Conservation (phyloP, 495 filamentous ascomycete species). For the Cercophora newfieldiana region DNA sequence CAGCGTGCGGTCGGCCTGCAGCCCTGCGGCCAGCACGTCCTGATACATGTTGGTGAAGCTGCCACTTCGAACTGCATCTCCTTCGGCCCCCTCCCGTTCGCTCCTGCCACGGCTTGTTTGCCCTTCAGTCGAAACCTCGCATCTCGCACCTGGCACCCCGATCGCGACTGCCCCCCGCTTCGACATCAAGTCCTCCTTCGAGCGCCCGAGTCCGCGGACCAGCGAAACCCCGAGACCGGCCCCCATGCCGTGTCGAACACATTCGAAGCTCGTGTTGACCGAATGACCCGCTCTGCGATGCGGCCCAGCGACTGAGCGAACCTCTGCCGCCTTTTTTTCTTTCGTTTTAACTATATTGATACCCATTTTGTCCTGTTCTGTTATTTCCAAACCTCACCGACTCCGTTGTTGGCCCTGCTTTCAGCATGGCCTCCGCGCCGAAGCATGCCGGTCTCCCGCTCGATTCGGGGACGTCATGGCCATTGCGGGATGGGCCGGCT, state of each 20-base stretch:
- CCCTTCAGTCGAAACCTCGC: no score
- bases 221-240: slow-evolving; percentile 4
- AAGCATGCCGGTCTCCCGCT: slow-evolving; percentile 21
- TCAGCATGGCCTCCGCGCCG: slow-evolving; percentile 23
- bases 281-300: slow-evolving; percentile 27
- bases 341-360: slow-evolving; percentile 26
- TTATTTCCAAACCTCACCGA: slow-evolving; percentile 7
- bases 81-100: not conserved
- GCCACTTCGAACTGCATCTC: not conserved
- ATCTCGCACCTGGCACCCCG: not conserved
- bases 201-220: not conserved
- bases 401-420: slow-evolving; percentile 4
- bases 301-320: slow-evolving; percentile 26
- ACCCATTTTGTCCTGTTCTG: slow-evolving; percentile 16
- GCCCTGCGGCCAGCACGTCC: slow-evolving; percentile 20
- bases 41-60: slow-evolving; percentile 16
- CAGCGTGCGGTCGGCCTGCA: slow-evolving; percentile 14
- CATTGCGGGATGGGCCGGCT: slow-evolving; percentile 30
- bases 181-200: not conserved
- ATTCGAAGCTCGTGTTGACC: slow-evolving; percentile 22
- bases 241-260: slow-evolving; percentile 10
- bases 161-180: not conserved
- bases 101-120: not conserved
- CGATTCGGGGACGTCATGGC: slow-evolving; percentile 33
- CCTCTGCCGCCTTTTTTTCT: slow-evolving; percentile 8